These are phyloP conservation scores for Podospora appendiculata DNA, from an alignment of 495 filamentous ascomycete species.

Conservation along the genomic window DNA sequence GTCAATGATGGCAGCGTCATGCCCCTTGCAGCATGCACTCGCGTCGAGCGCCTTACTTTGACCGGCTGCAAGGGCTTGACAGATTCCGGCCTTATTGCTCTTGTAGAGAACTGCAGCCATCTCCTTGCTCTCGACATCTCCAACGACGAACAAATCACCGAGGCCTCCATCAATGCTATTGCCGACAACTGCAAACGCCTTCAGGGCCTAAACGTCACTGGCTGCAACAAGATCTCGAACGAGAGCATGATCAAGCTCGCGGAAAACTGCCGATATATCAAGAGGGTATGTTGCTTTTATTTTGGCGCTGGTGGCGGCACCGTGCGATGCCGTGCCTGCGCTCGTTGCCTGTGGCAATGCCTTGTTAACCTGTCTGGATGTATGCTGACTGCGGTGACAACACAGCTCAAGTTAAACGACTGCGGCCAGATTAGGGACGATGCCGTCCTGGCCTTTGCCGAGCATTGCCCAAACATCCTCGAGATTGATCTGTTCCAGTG, in stretches of 20 bases:
- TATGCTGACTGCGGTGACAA: conserved; percentile 18
- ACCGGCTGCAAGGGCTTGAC: conserved; percentile 83
- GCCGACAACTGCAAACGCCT: conserved; percentile 73
- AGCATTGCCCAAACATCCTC: conserved; percentile 81
- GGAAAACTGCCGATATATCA: conserved; percentile 74
- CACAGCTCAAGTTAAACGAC: conserved; percentile 87
- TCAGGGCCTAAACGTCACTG: conserved; percentile 90
- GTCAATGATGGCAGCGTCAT: conserved; percentile 87
- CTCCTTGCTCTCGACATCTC: conserved; percentile 91
- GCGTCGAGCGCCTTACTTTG: conserved; percentile 87
- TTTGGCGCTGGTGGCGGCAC: neutral
- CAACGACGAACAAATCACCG: conserved; percentile 68
- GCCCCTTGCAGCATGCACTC: conserved; percentile 76
- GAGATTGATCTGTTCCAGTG: conserved; percentile 95
- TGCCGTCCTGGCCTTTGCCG: conserved; percentile 76
- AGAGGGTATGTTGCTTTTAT: conserved; percentile 55
- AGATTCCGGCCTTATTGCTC: conserved; percentile 70
- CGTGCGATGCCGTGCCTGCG: no score
- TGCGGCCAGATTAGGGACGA: conserved; percentile 70
- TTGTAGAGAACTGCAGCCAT: conserved; percentile 71
- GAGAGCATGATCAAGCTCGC: conserved; percentile 78
- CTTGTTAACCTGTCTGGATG: neutral
- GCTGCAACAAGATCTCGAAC: conserved; percentile 77
- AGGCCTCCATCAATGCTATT: conserved; percentile 71
- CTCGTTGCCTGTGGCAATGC: no score